A percentile compares a stretch with the other conserved stretches of the same genome.
Evolutionary conservation across 305 asterid genomes (phyloP).

Genomic region (Ajuga reptans): DNA sequence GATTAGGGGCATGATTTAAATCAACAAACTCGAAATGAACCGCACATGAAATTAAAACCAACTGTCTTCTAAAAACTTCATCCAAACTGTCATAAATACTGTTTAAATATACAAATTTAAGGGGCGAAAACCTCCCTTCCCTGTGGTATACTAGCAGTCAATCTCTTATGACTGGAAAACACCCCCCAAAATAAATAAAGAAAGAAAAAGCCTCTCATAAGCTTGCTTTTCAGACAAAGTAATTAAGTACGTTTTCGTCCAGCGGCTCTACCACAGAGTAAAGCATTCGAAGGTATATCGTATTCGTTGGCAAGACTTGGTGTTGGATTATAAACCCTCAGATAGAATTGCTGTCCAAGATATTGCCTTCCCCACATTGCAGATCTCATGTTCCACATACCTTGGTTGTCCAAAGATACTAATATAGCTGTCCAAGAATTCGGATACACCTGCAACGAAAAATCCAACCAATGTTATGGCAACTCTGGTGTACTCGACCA

Average conservation of each 20-base stretch:
- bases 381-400: constrained; percentile 95
- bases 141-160: constrained; percentile 39
- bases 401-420: constrained; percentile 87
- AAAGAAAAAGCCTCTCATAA: not conserved
- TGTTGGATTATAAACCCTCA: constrained; percentile 59
- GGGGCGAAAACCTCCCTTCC: constrained; percentile 9
- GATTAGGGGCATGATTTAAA: not conserved
- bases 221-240: not conserved
- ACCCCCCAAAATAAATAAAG: not conserved
- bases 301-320: constrained; percentile 58
- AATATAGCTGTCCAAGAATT: constrained; percentile 72
- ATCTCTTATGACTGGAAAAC: constrained; percentile 55
- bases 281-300: constrained; percentile 57
- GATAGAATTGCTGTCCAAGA: constrained; percentile 80
- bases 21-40: not conserved
- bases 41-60: not conserved
- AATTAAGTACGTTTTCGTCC: constrained; percentile 41
- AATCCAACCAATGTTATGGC: not conserved
- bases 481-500: no score
- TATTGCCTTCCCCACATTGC: constrained; percentile 88
- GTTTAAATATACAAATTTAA: constrained; percentile 25
- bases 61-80: not conserved
- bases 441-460: constrained; percentile 61
- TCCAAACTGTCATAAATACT: constrained; percentile 10
- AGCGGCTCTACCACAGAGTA: constrained; percentile 75